phyloP scores from a whole-genome alignment of 352 stramenopile genomes.

The Globisporangium paddicum region DNA sequence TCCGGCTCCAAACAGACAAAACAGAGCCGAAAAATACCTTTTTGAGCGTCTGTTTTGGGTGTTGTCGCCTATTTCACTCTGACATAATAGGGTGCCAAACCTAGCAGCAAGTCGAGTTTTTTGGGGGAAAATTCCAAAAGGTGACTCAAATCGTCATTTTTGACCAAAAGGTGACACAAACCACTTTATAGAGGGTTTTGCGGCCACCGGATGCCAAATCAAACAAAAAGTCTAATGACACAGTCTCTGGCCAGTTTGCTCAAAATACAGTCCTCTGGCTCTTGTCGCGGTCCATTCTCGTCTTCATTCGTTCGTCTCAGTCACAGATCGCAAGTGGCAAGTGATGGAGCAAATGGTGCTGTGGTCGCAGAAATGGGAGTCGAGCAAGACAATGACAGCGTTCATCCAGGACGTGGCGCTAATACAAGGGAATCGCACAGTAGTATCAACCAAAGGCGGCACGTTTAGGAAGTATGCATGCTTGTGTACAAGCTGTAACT shows the following conservation, averaged over 20 bases:
- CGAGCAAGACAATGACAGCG: not conserved
- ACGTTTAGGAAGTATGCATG: not conserved
- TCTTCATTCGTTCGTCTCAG: not conserved
- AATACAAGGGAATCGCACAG: not conserved
- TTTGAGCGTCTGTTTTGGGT: too few species aligned
- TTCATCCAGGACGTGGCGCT: not conserved
- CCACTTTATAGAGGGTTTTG: not conserved
- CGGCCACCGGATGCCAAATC: not conserved
- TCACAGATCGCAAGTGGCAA: not conserved
- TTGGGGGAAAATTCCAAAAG: constrained; percentile 1
- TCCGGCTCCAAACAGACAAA: too few species aligned
- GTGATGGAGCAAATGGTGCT: not conserved
- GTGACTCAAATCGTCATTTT: not conserved
- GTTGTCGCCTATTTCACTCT: too few species aligned
- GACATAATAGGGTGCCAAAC: too few species aligned
- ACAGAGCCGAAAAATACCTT: too few species aligned
- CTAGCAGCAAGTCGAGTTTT: too few species aligned
- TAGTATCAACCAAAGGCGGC: not conserved
- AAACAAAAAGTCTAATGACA: not conserved
- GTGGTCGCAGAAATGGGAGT: not conserved
- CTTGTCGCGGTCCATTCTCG: not conserved
- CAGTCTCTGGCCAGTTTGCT: not conserved
- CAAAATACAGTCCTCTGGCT: not conserved
- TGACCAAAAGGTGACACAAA: not conserved
- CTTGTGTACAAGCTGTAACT: not conserved